These are phyloP conservation scores for Oenanthe javanica DNA, from an alignment of 140 eudicot species.

Conservation along the genomic window DNA sequence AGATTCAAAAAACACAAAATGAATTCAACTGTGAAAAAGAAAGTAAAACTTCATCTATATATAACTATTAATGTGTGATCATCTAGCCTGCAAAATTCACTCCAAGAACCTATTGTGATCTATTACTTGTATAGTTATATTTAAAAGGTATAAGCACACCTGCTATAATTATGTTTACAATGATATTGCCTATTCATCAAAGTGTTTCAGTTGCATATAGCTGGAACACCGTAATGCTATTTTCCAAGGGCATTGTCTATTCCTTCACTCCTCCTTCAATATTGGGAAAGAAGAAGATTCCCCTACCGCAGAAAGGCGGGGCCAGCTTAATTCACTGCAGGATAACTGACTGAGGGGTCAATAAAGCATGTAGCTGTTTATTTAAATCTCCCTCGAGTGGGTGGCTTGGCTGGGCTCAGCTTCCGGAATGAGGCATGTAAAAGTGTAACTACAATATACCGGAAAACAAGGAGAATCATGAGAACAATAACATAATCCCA, in stretches of 20 bases:
- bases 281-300: background rate
- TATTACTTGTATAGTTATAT: background rate
- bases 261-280: too few relatives aligned
- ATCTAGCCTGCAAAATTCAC: conserved; percentile 3
- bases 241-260: background rate
- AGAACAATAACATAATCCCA: background rate
- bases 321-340: background rate
- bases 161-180: conserved; percentile 1
- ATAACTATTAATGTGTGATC: background rate
- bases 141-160: background rate
- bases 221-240: background rate
- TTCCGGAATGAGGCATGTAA: conserved; percentile 14
- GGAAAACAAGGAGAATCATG: background rate
- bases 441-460: background rate
- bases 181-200: background rate
- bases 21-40: background rate
- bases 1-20: background rate
- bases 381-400: conserved; percentile 5
- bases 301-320: background rate
- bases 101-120: background rate
- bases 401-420: conserved; percentile 7
- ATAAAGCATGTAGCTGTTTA: background rate
- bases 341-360: background rate
- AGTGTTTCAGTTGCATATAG: background rate
- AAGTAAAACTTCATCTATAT: background rate